Evolutionary conservation across 192 early-diverging fungal genomes (phyloP).

Genomic region (Podila minutissima): DNA sequence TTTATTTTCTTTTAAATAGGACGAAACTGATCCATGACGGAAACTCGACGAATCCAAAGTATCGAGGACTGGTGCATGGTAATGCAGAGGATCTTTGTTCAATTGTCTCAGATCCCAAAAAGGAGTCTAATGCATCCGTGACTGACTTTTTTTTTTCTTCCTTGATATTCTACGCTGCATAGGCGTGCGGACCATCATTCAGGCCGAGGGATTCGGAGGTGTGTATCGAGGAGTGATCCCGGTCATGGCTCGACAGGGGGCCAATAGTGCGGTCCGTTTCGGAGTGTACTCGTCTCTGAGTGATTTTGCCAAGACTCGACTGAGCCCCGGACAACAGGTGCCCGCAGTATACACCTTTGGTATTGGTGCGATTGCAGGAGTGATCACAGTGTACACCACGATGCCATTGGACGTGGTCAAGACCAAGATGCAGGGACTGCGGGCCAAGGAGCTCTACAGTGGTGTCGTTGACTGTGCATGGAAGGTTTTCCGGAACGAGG

Average conservation of each 20-base stretch:
- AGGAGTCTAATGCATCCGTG: no score
- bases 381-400: slow-evolving; percentile 93
- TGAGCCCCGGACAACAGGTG: slow-evolving; percentile 46
- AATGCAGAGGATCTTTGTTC: slow-evolving; percentile 4
- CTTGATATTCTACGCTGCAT: not conserved
- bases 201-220: slow-evolving; percentile 77
- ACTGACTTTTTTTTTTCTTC: not conserved
- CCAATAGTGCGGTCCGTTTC: slow-evolving; percentile 93
- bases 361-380: slow-evolving; percentile 86
- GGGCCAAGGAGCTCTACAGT: slow-evolving; percentile 72
- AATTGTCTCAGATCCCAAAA: not conserved
- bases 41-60: slow-evolving; percentile 74
- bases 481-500: slow-evolving; percentile 77
- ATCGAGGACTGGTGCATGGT: slow-evolving; percentile 84
- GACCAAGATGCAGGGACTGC: slow-evolving; percentile 90
- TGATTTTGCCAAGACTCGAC: slow-evolving; percentile 41
- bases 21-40: slow-evolving; percentile 95
- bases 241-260: slow-evolving; percentile 94
- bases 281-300: slow-evolving; percentile 82
- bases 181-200: slow-evolving; percentile 65
- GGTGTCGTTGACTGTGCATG: slow-evolving; percentile 77
- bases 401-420: slow-evolving; percentile 97
- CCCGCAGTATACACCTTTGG: slow-evolving; percentile 67
- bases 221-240: slow-evolving; percentile 90
- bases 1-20: slow-evolving; percentile 35